A percentile compares a stretch with the other conserved stretches of the same genome.
Evolutionary conservation across 2,329 filamentous ascomycete genomes (phyloP).

Genomic region (Shiraia sp.): DNA sequence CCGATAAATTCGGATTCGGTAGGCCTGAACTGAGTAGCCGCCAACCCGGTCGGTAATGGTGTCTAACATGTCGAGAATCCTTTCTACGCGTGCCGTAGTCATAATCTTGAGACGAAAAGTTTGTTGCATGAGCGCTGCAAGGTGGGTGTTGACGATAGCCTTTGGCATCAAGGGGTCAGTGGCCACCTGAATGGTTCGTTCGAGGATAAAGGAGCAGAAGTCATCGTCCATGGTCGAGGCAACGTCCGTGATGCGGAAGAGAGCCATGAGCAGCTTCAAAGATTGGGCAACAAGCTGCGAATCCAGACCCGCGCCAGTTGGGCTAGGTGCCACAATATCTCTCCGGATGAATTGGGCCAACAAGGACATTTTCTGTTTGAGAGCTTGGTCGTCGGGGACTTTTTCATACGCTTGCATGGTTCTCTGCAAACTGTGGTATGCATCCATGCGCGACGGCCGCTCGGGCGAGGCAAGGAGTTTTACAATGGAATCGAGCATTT

Average conservation of each 20-base stretch:
- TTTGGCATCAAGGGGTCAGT: conserved; percentile 73
- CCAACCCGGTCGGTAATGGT: conserved; percentile 72
- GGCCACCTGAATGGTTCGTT: conserved; percentile 76
- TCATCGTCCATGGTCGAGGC: conserved; percentile 73
- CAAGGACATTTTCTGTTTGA: conserved; percentile 72
- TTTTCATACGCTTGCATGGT: conserved; percentile 81
- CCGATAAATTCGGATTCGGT: conserved; percentile 77
- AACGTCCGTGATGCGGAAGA: conserved; percentile 75
- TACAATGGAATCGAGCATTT: conserved; percentile 83
- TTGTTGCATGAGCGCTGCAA: conserved; percentile 80
- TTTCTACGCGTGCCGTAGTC: conserved; percentile 70
- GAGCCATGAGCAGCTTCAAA: conserved; percentile 73
- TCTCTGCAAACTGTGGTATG: conserved; percentile 78
- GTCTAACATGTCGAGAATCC: conserved; percentile 71
- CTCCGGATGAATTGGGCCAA: conserved; percentile 82
- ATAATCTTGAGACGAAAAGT: conserved; percentile 76
- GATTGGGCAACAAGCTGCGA: conserved; percentile 75
- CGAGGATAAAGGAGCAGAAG: conserved; percentile 78
- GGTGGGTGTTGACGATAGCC: conserved; percentile 74
- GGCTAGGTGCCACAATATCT: conserved; percentile 69
- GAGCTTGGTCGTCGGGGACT: conserved; percentile 58
- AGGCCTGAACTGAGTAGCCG: conserved; percentile 79
- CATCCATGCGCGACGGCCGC: conserved; percentile 75
- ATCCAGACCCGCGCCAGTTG: conserved; percentile 61
- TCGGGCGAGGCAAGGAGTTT: conserved; percentile 79